Conservation (phyloP, 2,329 filamentous ascomycete species). For the Sclerotinia subarctica region DNA sequence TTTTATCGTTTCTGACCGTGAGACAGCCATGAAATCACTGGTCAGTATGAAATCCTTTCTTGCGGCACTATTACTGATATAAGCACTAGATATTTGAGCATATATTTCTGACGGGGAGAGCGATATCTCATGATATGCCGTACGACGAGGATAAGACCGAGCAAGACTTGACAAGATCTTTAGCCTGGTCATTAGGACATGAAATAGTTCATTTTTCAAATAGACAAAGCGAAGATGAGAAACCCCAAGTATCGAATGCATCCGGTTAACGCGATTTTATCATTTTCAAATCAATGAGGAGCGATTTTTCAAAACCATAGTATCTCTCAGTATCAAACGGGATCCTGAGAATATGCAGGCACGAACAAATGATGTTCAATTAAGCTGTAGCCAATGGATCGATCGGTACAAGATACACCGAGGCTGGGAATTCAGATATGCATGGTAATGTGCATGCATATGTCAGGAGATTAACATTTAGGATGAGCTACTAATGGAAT, state of each 20-base stretch:
- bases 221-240: background rate
- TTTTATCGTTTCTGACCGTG: background rate
- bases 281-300: background rate
- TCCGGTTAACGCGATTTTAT: background rate
- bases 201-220: background rate
- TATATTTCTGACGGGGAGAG: background rate
- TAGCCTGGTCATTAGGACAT: background rate
- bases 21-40: background rate
- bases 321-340: too few species aligned
- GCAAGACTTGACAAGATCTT: background rate
- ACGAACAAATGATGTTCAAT: too few species aligned
- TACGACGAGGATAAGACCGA: background rate
- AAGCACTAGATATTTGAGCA: background rate
- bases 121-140: background rate
- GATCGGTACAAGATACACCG: too few species aligned
- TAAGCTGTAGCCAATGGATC: too few species aligned
- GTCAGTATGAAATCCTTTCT: background rate
- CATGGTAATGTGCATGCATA: too few species aligned
- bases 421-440: too few species aligned
- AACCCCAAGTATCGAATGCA: background rate
- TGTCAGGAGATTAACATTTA: too few species aligned
- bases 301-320: background rate
- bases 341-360: too few species aligned
- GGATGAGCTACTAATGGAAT: too few species aligned
- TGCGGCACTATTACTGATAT: background rate